phyloP scores from a whole-genome alignment of 2,329 filamentous ascomycete species.

The Fusarium xylarioides region DNA sequence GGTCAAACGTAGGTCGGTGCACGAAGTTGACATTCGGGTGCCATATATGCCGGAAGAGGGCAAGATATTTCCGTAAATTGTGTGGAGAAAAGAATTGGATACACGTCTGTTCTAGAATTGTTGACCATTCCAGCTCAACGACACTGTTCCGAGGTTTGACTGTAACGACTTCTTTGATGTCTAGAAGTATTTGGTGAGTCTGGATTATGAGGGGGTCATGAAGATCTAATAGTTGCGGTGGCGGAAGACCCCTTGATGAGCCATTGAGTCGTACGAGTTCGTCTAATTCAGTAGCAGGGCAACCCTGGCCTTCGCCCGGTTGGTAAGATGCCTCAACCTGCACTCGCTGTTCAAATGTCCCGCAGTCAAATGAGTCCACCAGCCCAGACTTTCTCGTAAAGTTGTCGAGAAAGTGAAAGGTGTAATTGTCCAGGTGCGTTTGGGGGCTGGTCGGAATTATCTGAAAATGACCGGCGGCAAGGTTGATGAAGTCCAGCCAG shows the following conservation, averaged over 20 bases:
- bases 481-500: background rate
- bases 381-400: background rate
- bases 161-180: background rate
- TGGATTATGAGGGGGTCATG: background rate
- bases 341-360: background rate
- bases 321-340: background rate
- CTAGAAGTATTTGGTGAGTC: background rate
- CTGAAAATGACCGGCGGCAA: background rate
- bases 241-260: background rate
- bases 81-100: background rate
- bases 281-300: background rate
- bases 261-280: background rate
- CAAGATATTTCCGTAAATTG: background rate
- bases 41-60: constrained; percentile 5
- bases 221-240: background rate
- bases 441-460: background rate
- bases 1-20: background rate
- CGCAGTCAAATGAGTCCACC: background rate
- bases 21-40: background rate
- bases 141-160: background rate
- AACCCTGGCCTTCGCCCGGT: background rate
- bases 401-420: constrained; percentile 1
- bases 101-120: background rate
- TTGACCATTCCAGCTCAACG: background rate
- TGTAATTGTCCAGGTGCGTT: background rate